Percentiles rank a stretch among this genome's conserved stretches.
Evolutionary conservation across 306 rosid species (phyloP).

Genomic region (Vicia villosa): DNA sequence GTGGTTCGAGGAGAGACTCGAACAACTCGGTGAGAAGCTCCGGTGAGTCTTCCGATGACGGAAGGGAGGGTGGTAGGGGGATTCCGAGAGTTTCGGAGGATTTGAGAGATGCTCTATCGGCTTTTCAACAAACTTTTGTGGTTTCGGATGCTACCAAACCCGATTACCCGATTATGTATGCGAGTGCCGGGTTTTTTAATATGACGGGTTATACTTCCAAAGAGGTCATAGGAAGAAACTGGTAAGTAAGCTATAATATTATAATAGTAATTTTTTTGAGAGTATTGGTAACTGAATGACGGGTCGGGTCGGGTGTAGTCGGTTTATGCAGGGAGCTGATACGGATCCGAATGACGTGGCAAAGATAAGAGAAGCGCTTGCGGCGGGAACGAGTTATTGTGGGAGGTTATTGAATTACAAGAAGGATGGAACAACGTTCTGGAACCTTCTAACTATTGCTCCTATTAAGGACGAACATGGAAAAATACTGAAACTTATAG

Average conservation of each 20-base stretch:
- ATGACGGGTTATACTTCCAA: constrained; percentile 96
- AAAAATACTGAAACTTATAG: constrained; percentile 77
- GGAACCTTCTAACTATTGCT: constrained; percentile 91
- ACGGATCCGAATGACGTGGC: constrained; percentile 86
- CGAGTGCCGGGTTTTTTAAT: constrained; percentile 91
- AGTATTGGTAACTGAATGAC: not conserved
- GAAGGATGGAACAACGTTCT: constrained; percentile 94
- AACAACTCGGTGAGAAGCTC: constrained; percentile 67
- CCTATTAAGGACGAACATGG: constrained; percentile 85
- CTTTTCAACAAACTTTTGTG: constrained; percentile 93
- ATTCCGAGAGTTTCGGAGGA: constrained; percentile 82
- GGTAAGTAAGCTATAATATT: constrained; percentile 54
- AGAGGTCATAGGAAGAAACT: constrained; percentile 87
- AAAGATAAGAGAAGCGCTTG: constrained; percentile 72
- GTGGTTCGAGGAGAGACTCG: constrained; percentile 64
- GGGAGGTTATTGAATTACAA: constrained; percentile 92
- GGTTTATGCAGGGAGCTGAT: constrained; percentile 86
- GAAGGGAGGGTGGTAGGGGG: constrained; percentile 47
- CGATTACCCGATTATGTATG: constrained; percentile 88
- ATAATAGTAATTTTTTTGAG: no score
- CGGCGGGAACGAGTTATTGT: constrained; percentile 59
- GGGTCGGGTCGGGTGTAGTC: constrained; percentile 54
- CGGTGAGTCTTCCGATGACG: constrained; percentile 66
- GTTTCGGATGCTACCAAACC: constrained; percentile 93
- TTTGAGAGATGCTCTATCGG: constrained; percentile 71